phyloP scores from a whole-genome alignment of 768 basidiomycete species.

The Phylloporus sp. region DNA sequence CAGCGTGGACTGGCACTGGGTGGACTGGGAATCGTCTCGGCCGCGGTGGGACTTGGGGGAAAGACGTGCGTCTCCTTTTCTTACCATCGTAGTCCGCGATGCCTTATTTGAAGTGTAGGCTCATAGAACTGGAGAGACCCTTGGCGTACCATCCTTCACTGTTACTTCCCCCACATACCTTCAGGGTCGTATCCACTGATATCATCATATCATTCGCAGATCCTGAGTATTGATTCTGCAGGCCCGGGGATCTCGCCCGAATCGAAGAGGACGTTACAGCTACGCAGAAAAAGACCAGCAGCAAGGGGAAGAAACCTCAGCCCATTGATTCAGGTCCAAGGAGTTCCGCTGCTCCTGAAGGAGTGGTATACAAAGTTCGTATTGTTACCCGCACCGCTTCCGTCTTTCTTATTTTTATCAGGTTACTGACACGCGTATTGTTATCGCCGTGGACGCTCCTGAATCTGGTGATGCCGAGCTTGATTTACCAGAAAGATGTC shows the following conservation, averaged over 20 bases:
- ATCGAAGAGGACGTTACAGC: conserved; percentile 66
- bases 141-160: conserved; percentile 68
- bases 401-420: conserved; percentile 23
- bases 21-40: conserved; percentile 61
- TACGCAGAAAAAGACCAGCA: conserved; percentile 40
- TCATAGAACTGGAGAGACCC: conserved; percentile 84
- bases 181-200: conserved; percentile 47
- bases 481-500: conserved; percentile 80
- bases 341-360: conserved; percentile 47
- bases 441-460: conserved; percentile 69
- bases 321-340: conserved; percentile 36
- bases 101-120: conserved; percentile 43
- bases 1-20: conserved; percentile 78
- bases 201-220: neutral
- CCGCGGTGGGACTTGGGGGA: conserved; percentile 87
- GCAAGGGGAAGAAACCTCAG: conserved; percentile 39
- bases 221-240: conserved; percentile 26
- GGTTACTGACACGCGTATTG: conserved; percentile 78
- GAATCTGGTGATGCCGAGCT: conserved; percentile 59
- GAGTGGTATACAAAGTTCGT: conserved; percentile 80
- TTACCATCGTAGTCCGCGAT: neutral
- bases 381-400: neutral
- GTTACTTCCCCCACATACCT: conserved; percentile 79
- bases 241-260: conserved; percentile 84
- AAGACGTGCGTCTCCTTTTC: conserved; percentile 59